phyloP scores from a whole-genome alignment of 2,329 filamentous ascomycete species.

The Botryotinia narcissicola region DNA sequence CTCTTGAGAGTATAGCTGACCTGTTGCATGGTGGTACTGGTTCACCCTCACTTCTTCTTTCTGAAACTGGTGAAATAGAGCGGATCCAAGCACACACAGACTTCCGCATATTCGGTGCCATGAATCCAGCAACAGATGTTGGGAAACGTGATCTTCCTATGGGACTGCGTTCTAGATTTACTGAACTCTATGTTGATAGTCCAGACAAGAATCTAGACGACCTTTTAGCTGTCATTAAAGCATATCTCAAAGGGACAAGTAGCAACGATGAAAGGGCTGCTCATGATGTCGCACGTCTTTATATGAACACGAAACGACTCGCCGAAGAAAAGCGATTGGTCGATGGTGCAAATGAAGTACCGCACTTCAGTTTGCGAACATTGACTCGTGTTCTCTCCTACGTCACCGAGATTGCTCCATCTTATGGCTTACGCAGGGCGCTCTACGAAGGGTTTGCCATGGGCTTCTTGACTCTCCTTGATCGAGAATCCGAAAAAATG shows the following conservation, averaged over 20 bases:
- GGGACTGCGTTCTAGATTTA: conserved; percentile 87
- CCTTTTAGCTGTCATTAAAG: conserved; percentile 80
- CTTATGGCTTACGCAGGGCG: conserved; percentile 81
- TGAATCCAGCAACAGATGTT: conserved; percentile 98
- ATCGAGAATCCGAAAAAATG: conserved; percentile 74
- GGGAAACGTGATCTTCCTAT: conserved; percentile 92
- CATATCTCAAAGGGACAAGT: conserved; percentile 73
- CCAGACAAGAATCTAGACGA: conserved; percentile 86
- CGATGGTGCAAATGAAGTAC: conserved; percentile 92
- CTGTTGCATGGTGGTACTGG: conserved; percentile 72
- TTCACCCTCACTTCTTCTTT: conserved; percentile 79
- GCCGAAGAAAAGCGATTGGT: conserved; percentile 81
- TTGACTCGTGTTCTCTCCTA: conserved; percentile 88
- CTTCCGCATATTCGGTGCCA: conserved; percentile 95
- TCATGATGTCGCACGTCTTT: conserved; percentile 80
- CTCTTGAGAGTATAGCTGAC: conserved; percentile 88
- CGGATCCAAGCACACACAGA: conserved; percentile 84
- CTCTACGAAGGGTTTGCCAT: conserved; percentile 96
- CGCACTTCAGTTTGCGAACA: conserved; percentile 94
- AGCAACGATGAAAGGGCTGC: conserved; percentile 71
- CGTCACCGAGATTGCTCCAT: conserved; percentile 76
- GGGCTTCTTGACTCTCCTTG: conserved; percentile 91
- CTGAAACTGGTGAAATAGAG: conserved; percentile 91
- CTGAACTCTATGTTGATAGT: conserved; percentile 89
- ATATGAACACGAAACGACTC: conserved; percentile 80